phyloP scores from a whole-genome alignment of 305 asterid species.

The Fraxinus paxiana region DNA sequence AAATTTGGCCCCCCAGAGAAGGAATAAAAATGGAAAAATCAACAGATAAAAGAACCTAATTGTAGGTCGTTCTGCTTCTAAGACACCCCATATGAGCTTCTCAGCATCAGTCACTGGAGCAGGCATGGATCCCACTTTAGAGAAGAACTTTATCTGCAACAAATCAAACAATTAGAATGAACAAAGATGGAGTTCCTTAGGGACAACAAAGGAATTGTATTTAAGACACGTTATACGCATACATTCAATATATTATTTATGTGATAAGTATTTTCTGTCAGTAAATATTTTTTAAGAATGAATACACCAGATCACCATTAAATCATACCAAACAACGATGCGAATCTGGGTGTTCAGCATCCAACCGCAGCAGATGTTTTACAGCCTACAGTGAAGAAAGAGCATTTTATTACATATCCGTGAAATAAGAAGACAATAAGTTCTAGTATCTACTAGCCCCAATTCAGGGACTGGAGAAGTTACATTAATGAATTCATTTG shows the following conservation, averaged over 20 bases:
- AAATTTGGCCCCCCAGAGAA: neutral
- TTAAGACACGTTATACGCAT: neutral
- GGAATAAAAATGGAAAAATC: neutral
- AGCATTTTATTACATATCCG: constrained; percentile 18
- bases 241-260: neutral
- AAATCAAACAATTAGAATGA: constrained; percentile 4
- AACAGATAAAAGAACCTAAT: constrained; percentile 51
- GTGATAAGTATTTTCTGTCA: neutral
- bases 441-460: constrained; percentile 7
- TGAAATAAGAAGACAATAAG: constrained; percentile 10
- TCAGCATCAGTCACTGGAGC: constrained; percentile 72
- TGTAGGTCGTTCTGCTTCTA: constrained; percentile 74
- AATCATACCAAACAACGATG: constrained; percentile 87
- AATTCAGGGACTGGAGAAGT: neutral
- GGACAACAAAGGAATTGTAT: neutral
- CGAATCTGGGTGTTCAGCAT: constrained; percentile 67
- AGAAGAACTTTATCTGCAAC: constrained; percentile 77
- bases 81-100: constrained; percentile 70
- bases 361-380: constrained; percentile 67
- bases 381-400: constrained; percentile 58
- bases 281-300: neutral
- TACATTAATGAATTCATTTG: no score
- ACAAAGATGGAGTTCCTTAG: neutral
- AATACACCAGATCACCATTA: constrained; percentile 6
- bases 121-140: constrained; percentile 68